Conservation (phyloP, 345 rosid species). For the Reutealis trisperma region DNA sequence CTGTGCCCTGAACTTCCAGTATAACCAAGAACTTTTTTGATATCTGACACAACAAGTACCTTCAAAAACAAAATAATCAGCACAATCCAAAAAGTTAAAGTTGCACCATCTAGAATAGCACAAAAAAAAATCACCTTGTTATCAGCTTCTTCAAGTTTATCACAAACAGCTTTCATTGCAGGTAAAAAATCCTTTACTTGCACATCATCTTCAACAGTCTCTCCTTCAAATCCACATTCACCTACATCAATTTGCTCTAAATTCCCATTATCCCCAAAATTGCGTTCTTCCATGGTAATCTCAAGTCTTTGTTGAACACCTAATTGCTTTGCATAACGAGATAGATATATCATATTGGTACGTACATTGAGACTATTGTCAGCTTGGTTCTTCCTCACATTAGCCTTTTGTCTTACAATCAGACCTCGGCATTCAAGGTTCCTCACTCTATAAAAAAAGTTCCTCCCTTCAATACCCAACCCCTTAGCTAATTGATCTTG, state of each 20-base stretch:
- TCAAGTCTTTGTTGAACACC: conserved; percentile 73
- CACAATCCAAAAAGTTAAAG: conserved; percentile 25
- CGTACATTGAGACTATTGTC: conserved; percentile 48
- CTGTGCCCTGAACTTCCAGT: conserved; percentile 58
- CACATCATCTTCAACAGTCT: conserved; percentile 54
- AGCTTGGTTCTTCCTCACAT: conserved; percentile 70
- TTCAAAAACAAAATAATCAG: conserved; percentile 47
- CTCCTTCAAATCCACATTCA: conserved; percentile 42
- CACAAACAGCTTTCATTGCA: conserved; percentile 79
- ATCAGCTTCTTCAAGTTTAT: conserved; percentile 74
- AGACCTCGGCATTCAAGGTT: conserved; percentile 76
- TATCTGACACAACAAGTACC: conserved; percentile 89
- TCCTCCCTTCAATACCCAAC: conserved; percentile 66
- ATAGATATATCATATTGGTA: conserved; percentile 68
- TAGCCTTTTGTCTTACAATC: conserved; percentile 70
- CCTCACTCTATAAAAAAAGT: conserved; percentile 64
- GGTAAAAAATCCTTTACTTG: conserved; percentile 75
- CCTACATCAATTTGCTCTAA: conserved; percentile 34
- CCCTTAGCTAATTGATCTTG: conserved; percentile 82
- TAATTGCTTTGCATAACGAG: conserved; percentile 76
- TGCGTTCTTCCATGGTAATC: conserved; percentile 56
- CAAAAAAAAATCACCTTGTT: conserved; percentile 57
- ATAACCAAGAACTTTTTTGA: conserved; percentile 82
- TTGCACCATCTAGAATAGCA: conserved; percentile 14
- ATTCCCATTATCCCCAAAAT: conserved; percentile 29